Base-by-base conservation (phyloP, 768 basidiomycete species). In the Mycena floridula region DNA sequence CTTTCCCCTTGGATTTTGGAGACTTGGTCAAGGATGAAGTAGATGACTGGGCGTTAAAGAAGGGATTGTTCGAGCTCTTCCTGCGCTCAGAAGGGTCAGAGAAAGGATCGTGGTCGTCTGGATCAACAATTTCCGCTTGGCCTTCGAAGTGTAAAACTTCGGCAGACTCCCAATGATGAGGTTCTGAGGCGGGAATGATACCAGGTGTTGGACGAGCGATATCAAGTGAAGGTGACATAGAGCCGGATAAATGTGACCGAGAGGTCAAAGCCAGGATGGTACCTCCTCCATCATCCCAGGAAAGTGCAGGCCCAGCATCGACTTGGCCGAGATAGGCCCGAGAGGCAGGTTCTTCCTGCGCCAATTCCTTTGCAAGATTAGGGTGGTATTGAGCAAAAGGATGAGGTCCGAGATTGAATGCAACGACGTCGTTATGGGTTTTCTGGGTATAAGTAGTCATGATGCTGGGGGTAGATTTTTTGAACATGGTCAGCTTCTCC, bases 81-180 rank as follows among this genome's bases (percentile, higher is more conserved):
- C 70, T 58, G 21, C 60, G 54, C 50, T 66, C 58, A 30, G 50
- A 54, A 32, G 52, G 43, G 4, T 40, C 26, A n/a, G 47, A 48
- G 22, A 56, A 58, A 5, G 57, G 47, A 42, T 51, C 63, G 48
- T 50, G 42, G 26, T 42, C 54, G 12, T 64, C 62, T 16, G 70
- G 66, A 38, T 68, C 58, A 37, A 62, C 51, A 24, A 62, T 47
- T 47, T 68, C 62, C 13, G 57, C 58, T 36, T 60, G 59, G 24
- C 58, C 63, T 25, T 73, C 68, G 37, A 63, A 64, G 44, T 75
- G 64, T 41, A 83, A 51, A 16, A 85, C 78, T 54, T 84, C 79
- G 3, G 82, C 82, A 7, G 79, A 80, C 59, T 87, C 77, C 84
- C 84, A 86, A 38, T 59, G 70, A 62, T 87, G 84, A 2, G 64